Evolutionary conservation across 306 rosid genomes (phyloP).

Genomic region (Cicer bijugum): DNA sequence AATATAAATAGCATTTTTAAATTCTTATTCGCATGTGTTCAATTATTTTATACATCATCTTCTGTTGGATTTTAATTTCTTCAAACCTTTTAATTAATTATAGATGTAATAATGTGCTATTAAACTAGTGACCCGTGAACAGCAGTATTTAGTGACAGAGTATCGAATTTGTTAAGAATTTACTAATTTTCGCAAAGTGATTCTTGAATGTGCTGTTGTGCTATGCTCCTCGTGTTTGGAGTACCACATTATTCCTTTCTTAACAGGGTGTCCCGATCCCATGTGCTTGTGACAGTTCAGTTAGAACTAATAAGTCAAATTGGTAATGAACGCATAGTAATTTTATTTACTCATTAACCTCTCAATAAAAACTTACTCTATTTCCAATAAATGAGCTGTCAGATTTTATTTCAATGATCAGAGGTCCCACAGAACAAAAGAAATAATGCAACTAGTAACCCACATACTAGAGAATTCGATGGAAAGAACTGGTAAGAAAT

Average conservation of each 20-base stretch:
- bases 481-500: slow-evolving; percentile 31
- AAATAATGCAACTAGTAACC: slow-evolving; percentile 40
- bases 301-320: slow-evolving; percentile 5
- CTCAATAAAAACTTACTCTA: neutral
- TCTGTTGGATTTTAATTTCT: neutral
- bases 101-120: neutral
- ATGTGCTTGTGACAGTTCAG: neutral
- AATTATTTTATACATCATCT: neutral
- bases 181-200: neutral
- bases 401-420: slow-evolving; percentile 27
- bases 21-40: neutral
- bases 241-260: neutral
- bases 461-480: slow-evolving; percentile 28
- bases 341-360: slow-evolving; percentile 18
- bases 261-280: neutral
- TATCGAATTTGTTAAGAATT: neutral
- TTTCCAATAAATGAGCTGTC: slow-evolving; percentile 7
- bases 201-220: neutral
- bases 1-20: neutral
- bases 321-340: neutral
- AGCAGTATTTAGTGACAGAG: neutral
- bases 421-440: slow-evolving; percentile 20
- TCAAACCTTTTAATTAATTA: slow-evolving; percentile 1
- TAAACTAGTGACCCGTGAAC: neutral
- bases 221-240: neutral